Evolutionary conservation across 2,329 filamentous ascomycete genomes (phyloP).

Genomic region (Aspergillus piperis): DNA sequence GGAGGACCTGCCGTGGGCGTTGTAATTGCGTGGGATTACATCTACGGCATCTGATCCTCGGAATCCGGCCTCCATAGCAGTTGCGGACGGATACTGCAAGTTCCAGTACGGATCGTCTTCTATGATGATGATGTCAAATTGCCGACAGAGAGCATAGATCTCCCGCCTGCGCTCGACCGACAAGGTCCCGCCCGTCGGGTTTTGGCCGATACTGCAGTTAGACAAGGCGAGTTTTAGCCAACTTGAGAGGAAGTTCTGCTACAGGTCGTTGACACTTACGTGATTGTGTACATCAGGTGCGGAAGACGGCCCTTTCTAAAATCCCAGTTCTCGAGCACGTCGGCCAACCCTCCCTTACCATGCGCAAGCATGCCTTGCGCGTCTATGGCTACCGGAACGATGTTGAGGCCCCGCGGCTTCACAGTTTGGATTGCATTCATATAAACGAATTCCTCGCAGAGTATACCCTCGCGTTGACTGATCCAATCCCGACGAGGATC

Average conservation of each 20-base stretch:
- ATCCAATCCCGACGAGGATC: slow-evolving; percentile 66
- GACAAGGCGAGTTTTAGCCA: slow-evolving; percentile 11
- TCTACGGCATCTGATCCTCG: slow-evolving; percentile 32
- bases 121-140: slow-evolving; percentile 85
- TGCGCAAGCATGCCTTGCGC: slow-evolving; percentile 74
- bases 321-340: slow-evolving; percentile 84
- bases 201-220: slow-evolving; percentile 72
- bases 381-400: slow-evolving; percentile 75
- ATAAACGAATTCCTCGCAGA: slow-evolving; percentile 81
- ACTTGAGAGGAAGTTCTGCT: neutral
- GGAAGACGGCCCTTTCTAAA: slow-evolving; percentile 70
- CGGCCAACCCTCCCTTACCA: slow-evolving; percentile 72
- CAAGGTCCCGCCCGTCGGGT: slow-evolving; percentile 77
- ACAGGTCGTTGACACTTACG: slow-evolving; percentile 57
- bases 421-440: slow-evolving; percentile 71
- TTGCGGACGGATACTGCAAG: slow-evolving; percentile 79
- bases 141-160: slow-evolving; percentile 76
- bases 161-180: slow-evolving; percentile 72
- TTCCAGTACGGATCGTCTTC: slow-evolving; percentile 98
- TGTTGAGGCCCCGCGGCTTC: slow-evolving; percentile 68
- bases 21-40: slow-evolving; percentile 43
- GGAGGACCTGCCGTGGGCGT: slow-evolving; percentile 52
- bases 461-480: slow-evolving; percentile 69
- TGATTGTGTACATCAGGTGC: slow-evolving; percentile 86
- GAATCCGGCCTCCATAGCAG: slow-evolving; percentile 39